Base-by-base conservation (phyloP, 2,329 filamentous ascomycete species). In the Cladophialophora exuberans region DNA sequence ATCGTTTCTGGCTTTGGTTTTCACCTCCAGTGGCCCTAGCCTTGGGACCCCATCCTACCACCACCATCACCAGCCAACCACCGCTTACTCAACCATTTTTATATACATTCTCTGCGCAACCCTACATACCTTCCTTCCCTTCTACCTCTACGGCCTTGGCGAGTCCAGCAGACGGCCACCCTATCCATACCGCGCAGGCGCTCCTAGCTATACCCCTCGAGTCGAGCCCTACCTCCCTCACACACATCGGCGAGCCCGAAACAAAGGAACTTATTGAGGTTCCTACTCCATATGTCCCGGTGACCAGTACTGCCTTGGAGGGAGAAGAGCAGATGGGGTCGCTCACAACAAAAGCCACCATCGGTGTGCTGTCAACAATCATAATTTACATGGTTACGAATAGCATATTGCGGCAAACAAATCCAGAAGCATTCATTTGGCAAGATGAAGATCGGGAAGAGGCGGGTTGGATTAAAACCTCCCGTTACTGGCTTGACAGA, bases 401-500 rank as follows among this genome's bases (percentile, higher is more conserved):
- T 63, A 76, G 72, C 52, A 51, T 87, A 5, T 79, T 83, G 39
- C 75, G 76, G 49, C 69, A 78, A 38, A 77, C 88, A 57, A 83
- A 87, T 56, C 87, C 87, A 2, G 81, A 81, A n/a, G 78, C 77
- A n/a, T 83, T 82, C 54, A 76, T 80, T 56, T 76, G 73, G 73
- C 78, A 78, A 30, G 82, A 83, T 46, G 84, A 86, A 70, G 79
- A 80, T 45, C 73, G 77, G 48, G 83, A 85, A 62, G 86, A 90
- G 67, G 73, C 75, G 54, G 74, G 72, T 62, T 93, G 88, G 88
- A 83, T 92, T 43, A 77, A 82, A 41, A 86, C 82, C 15, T 89
- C 87, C 11, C 83, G 83, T 31, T 86, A 85, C 65, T 92, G 87
- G 81, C 70, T 86, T 56, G 88, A 92, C 70, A 81, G 88, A 26